phyloP scores from a whole-genome alignment of 768 basidiomycete genomes.

The Galerina sulciceps region DNA sequence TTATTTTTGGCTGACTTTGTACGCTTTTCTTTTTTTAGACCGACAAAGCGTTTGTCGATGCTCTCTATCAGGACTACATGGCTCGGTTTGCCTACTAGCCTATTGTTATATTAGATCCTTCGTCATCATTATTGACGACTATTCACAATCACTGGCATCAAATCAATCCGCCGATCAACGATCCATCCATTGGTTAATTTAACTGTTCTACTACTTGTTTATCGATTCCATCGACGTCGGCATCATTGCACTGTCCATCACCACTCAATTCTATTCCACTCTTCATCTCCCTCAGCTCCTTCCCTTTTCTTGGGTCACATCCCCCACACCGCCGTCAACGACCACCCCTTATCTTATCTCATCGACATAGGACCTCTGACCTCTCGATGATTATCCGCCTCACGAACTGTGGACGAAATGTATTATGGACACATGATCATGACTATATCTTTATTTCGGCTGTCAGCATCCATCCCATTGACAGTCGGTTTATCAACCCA shows the following conservation, averaged over 20 bases:
- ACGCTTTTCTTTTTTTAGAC: constrained; percentile 41
- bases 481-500: neutral
- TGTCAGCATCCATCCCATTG: neutral
- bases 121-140: constrained; percentile 1
- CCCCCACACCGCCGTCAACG: neutral
- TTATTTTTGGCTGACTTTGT: constrained; percentile 5
- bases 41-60: constrained; percentile 68
- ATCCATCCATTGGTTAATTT: constrained; percentile 15
- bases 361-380: neutral
- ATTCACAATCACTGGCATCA: constrained; percentile 1
- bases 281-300: neutral
- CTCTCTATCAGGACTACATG: constrained; percentile 58
- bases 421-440: constrained; percentile 5
- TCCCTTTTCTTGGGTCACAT: neutral
- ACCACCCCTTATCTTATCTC: neutral
- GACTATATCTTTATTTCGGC: neutral
- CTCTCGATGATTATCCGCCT: neutral
- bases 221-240: constrained; percentile 4
- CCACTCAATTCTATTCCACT: neutral
- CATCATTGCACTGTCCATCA: neutral
- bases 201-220: constrained; percentile 21
- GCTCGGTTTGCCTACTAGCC: constrained; percentile 23
- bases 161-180: constrained; percentile 2
- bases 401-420: neutral
- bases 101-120: neutral